Conservation (phyloP, 306 rosid species). For the Hippophae rhamnoides region DNA sequence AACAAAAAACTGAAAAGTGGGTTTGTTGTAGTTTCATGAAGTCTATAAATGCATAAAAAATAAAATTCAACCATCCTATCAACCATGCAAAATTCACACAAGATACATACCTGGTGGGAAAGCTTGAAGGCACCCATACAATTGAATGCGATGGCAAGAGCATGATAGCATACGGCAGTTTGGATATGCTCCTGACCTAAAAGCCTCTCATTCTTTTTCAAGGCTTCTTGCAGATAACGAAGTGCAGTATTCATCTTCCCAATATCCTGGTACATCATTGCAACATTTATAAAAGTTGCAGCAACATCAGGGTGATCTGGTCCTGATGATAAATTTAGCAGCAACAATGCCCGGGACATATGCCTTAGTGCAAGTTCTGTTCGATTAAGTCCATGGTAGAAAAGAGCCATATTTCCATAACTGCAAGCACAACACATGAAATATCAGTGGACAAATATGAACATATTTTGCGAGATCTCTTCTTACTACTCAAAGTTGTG, state of each 20-base stretch:
- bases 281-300: conserved; percentile 85
- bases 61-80: not conserved
- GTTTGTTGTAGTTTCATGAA: no score
- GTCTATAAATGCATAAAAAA: no score
- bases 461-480: no score
- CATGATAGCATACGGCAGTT: conserved; percentile 99
- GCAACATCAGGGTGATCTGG: conserved; percentile 99
- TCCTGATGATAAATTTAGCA: conserved; percentile 87
- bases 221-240: conserved; percentile 97
- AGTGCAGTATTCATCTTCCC: conserved; percentile 96
- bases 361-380: conserved; percentile 92
- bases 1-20: no score
- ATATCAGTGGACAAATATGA: no score
- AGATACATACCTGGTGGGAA: conserved; percentile 71
- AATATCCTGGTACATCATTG: conserved; percentile 98
- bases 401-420: conserved; percentile 96
- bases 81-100: not conserved
- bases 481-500: no score
- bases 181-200: conserved; percentile 96
- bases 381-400: conserved; percentile 92
- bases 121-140: conserved; percentile 98
- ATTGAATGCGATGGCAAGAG: conserved; percentile 93
- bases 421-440: conserved; percentile 31
- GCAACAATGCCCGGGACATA: conserved; percentile 93
- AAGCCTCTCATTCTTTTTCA: conserved; percentile 94